Evolutionary conservation across 768 basidiomycete genomes (phyloP).

Genomic region (Lactarius indigo): DNA sequence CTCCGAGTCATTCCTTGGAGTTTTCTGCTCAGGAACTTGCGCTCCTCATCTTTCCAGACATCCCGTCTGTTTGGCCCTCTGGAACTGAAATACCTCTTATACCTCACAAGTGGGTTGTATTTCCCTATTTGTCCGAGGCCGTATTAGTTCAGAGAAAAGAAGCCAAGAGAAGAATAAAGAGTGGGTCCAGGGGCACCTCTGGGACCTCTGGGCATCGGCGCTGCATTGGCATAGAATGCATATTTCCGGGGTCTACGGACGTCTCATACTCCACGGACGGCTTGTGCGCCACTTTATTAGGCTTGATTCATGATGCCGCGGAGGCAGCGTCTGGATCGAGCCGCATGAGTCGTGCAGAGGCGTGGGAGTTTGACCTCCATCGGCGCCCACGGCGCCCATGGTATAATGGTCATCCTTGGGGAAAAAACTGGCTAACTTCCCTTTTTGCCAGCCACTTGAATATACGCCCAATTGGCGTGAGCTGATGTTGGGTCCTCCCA

Average conservation of each 20-base stretch:
- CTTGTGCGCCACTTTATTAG: not conserved
- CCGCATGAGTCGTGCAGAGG: not conserved
- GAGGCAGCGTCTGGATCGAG: not conserved
- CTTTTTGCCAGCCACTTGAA: not conserved
- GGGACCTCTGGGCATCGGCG: not conserved
- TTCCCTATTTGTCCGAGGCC: not conserved
- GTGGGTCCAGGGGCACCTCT: not conserved
- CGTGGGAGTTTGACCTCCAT: not conserved
- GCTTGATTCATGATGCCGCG: not conserved
- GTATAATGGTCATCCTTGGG: not conserved
- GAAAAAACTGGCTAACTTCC: not conserved
- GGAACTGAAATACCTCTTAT: not conserved
- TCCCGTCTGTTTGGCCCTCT: not conserved
- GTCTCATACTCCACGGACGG: not conserved
- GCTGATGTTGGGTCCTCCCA: not conserved
- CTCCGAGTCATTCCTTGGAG: too few species aligned
- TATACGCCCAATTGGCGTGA: not conserved
- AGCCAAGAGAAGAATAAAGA: not conserved
- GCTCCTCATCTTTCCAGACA: not conserved
- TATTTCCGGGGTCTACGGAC: not conserved
- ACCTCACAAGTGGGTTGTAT: not conserved
- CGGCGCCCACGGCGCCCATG: too few species aligned
- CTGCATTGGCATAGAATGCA: not conserved
- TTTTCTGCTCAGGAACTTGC: not conserved
- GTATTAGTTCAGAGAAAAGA: not conserved